phyloP scores from a whole-genome alignment of 352 stramenopile species.

The Globisporangium megalacanthum region DNA sequence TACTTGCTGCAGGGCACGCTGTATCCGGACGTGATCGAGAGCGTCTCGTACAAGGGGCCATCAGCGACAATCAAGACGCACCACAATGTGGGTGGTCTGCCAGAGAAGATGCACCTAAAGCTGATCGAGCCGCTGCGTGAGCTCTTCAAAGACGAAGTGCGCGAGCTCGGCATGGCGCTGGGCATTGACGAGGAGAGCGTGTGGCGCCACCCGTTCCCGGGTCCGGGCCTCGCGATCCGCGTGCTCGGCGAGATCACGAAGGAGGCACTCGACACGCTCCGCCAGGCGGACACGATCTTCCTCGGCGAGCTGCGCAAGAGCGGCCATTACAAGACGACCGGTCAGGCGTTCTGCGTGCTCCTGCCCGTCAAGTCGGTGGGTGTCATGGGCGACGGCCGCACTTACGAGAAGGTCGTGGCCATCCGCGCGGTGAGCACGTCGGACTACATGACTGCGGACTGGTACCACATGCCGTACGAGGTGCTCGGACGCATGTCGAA shows the following conservation, averaged over 20 bases:
- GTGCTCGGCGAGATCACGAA: conserved; percentile 96
- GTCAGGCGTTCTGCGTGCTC: conserved; percentile 97
- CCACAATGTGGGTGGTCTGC: conserved; percentile 98
- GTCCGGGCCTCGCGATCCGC: conserved; percentile 97
- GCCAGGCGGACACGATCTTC: conserved; percentile 97
- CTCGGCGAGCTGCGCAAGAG: conserved; percentile 96
- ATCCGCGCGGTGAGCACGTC: conserved; percentile 98
- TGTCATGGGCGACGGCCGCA: conserved; percentile 98
- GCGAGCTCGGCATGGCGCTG: conserved; percentile 95
- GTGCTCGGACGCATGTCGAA: conserved; percentile 96
- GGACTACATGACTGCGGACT: conserved; percentile 99
- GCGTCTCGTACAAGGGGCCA: conserved; percentile 97
- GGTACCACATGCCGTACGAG: conserved; percentile 99
- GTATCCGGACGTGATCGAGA: conserved; percentile 99
- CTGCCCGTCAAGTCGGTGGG: conserved; percentile 97
- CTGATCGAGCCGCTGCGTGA: conserved; percentile 98
- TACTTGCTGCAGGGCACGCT: conserved; percentile 98
- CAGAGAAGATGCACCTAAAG: conserved; percentile 98
- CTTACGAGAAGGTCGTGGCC: conserved; percentile 94
- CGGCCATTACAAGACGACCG: conserved; percentile 98
- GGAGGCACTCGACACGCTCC: conserved; percentile 94
- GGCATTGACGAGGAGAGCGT: conserved; percentile 97
- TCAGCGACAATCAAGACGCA: conserved; percentile 99
- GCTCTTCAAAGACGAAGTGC: conserved; percentile 99
- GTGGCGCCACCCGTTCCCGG: conserved; percentile 99